Percentiles rank a stretch among this genome's conserved stretches.
phyloP scores from a whole-genome alignment of 1,284 basidiomycete species.

The Leucoagaricus sp. region DNA sequence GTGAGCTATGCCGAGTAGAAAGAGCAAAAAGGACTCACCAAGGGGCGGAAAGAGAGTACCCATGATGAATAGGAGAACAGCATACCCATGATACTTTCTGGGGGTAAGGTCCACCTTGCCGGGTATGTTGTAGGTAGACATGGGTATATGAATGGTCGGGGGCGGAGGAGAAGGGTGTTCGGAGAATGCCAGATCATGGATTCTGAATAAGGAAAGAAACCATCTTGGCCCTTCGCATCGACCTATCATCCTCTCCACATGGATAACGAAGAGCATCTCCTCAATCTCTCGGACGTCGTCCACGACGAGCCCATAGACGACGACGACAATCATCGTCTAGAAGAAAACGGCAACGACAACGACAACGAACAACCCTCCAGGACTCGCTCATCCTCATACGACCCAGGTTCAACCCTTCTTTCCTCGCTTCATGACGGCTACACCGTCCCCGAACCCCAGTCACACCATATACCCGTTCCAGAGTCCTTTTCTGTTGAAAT shows the following conservation, averaged over 20 bases:
- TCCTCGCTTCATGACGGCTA: slow-evolving; percentile 39
- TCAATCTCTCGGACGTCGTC: slow-evolving; percentile 77
- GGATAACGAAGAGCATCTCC: slow-evolving; percentile 61
- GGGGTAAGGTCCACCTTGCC: slow-evolving; percentile 68
- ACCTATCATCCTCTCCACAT: slow-evolving; percentile 32
- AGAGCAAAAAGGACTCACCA: slow-evolving; percentile 50
- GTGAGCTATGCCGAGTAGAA: slow-evolving; percentile 13
- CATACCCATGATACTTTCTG: slow-evolving; percentile 80
- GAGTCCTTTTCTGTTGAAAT: slow-evolving; percentile 64
- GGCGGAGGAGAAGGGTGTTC: neutral
- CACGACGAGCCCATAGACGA: slow-evolving; percentile 68
- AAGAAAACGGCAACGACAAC: slow-evolving; percentile 25
- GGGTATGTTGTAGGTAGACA: slow-evolving; percentile 36
- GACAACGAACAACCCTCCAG: slow-evolving; percentile 19
- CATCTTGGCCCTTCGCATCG: slow-evolving; percentile 11
- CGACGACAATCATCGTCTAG: slow-evolving; percentile 32
- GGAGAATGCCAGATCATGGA: slow-evolving; percentile 9
- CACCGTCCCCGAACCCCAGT: slow-evolving; percentile 31
- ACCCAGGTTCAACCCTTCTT: slow-evolving; percentile 32
- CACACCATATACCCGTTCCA: slow-evolving; percentile 33
- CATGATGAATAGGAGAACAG: slow-evolving; percentile 79
- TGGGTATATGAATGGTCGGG: slow-evolving; percentile 17
- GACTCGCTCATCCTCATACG: slow-evolving; percentile 37
- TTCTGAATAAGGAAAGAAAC: slow-evolving; percentile 14
- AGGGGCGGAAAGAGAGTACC: slow-evolving; percentile 87